phyloP scores from a whole-genome alignment of 129 eudicot genomes.

The Chrysanthemum lavandulifolium region DNA sequence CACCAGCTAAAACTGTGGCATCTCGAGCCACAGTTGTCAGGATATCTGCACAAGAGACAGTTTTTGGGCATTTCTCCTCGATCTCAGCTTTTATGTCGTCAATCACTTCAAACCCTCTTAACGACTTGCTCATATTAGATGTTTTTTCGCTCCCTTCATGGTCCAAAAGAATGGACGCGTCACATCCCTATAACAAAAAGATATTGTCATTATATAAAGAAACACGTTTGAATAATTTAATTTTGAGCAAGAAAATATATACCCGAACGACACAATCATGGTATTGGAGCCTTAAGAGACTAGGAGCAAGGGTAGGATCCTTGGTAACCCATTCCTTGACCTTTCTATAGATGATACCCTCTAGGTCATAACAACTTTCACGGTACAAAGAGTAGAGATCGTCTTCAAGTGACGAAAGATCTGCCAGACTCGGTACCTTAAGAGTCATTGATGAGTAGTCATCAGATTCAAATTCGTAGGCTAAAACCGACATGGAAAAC shows the following conservation, averaged over 20 bases:
- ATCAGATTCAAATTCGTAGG: slow-evolving; percentile 5
- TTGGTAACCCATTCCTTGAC: slow-evolving; percentile 55
- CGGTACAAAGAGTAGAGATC: slow-evolving; percentile 49
- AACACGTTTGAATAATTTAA: neutral
- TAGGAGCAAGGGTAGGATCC: slow-evolving; percentile 72
- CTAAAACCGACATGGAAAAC: slow-evolving; percentile 17
- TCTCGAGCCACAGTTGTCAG: slow-evolving; percentile 69
- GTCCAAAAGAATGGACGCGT: slow-evolving; percentile 69
- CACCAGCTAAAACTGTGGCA: slow-evolving; percentile 62
- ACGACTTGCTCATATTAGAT: slow-evolving; percentile 57
- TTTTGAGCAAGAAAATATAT: neutral
- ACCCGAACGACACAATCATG: slow-evolving; percentile 90
- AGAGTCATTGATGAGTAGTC: slow-evolving; percentile 24
- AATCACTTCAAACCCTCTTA: slow-evolving; percentile 78
- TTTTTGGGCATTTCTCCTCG: slow-evolving; percentile 70
- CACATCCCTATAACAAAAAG: slow-evolving; percentile 65
- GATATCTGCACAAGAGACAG: slow-evolving; percentile 88
- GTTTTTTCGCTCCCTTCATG: slow-evolving; percentile 69
- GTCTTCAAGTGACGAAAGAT: slow-evolving; percentile 34
- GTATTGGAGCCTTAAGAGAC: slow-evolving; percentile 70
- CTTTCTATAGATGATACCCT: slow-evolving; percentile 59
- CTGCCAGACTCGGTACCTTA: slow-evolving; percentile 32
- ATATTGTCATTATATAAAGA: neutral
- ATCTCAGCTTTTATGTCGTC: slow-evolving; percentile 70
- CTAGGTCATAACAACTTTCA: slow-evolving; percentile 51